phyloP scores from a whole-genome alignment of 2,329 filamentous ascomycete species.

The Sclerotinia subarctica region DNA sequence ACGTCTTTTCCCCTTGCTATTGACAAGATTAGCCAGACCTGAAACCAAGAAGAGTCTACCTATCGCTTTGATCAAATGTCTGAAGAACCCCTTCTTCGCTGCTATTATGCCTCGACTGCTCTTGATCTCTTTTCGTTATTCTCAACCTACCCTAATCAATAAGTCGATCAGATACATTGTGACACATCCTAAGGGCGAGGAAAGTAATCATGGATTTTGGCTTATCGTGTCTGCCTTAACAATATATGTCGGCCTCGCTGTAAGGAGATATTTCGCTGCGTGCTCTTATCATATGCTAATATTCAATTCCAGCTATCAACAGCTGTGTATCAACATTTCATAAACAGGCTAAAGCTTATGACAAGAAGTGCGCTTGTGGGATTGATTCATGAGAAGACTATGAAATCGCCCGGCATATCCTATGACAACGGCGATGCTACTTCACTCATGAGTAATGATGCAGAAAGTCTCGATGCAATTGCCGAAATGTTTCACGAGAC shows the following conservation, averaged over 20 bases:
- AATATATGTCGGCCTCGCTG: slow-evolving; percentile 13
- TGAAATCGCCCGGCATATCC: slow-evolving; percentile 31
- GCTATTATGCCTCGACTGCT: slow-evolving; percentile 41
- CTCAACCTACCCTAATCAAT: slow-evolving; percentile 44
- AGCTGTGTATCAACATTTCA: slow-evolving; percentile 36
- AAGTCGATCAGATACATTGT: slow-evolving; percentile 39
- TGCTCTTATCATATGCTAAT: background rate
- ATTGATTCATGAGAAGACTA: slow-evolving; percentile 40
- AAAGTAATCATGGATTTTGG: slow-evolving; percentile 14
- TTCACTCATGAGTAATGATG: slow-evolving; percentile 45
- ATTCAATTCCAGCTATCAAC: slow-evolving; percentile 36
- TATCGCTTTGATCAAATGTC: slow-evolving; percentile 36
- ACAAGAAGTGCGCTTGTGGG: slow-evolving; percentile 40
- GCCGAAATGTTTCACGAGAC: slow-evolving; percentile 44
- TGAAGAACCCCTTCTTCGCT: slow-evolving; percentile 36
- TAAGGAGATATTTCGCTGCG: background rate
- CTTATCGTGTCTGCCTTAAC: background rate
- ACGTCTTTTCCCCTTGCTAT: background rate
- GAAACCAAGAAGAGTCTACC: slow-evolving; percentile 37
- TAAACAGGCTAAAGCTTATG: slow-evolving; percentile 40
- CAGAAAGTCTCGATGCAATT: slow-evolving; percentile 38
- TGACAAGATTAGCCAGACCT: slow-evolving; percentile 24
- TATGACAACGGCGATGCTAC: slow-evolving; percentile 40
- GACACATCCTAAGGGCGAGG: background rate
- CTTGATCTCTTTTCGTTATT: slow-evolving; percentile 43